Percentiles rank a stretch among this genome's conserved stretches.
phyloP scores from a whole-genome alignment of 1,139 yeast genomes.

The Hyphopichia khmerensis region DNA sequence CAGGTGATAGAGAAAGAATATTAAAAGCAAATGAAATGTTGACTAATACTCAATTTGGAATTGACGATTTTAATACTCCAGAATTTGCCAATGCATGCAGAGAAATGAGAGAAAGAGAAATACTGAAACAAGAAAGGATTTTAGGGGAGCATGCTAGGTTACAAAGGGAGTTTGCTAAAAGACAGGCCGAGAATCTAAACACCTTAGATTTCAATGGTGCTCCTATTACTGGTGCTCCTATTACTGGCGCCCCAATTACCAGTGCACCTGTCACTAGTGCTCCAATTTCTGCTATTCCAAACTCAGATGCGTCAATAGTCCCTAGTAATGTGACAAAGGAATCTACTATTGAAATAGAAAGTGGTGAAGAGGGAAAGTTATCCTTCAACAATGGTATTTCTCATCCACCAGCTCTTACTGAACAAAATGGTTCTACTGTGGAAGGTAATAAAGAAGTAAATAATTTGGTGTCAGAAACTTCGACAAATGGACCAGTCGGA shows the following conservation, averaged over 20 bases:
- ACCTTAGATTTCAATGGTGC: background rate
- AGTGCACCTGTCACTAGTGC: no score
- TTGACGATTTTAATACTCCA: slow-evolving; percentile 82
- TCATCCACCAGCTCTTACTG: no score
- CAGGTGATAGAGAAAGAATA: slow-evolving; percentile 81
- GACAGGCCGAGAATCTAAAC: slow-evolving; percentile 15
- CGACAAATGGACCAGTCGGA: no score
- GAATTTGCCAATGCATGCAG: slow-evolving; percentile 77
- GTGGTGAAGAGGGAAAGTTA: no score
- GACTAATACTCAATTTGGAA: slow-evolving; percentile 93
- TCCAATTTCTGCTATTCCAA: no score
- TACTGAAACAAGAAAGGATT: slow-evolving; percentile 48
- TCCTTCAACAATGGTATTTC: no score
- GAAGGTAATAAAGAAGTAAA: no score
- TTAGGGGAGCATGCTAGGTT: slow-evolving; percentile 37
- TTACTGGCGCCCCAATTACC: background rate
- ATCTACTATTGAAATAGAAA: background rate
- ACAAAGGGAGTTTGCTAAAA: slow-evolving; percentile 24
- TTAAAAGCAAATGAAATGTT: slow-evolving; percentile 94
- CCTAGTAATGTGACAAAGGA: background rate
- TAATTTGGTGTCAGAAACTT: no score
- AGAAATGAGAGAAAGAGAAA: slow-evolving; percentile 69
- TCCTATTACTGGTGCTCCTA: slow-evolving; percentile 4
- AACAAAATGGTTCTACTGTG: no score
- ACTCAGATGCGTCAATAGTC: no score